Base-by-base conservation (phyloP, 768 basidiomycete genomes). In the Psilocybe azurescens region DNA sequence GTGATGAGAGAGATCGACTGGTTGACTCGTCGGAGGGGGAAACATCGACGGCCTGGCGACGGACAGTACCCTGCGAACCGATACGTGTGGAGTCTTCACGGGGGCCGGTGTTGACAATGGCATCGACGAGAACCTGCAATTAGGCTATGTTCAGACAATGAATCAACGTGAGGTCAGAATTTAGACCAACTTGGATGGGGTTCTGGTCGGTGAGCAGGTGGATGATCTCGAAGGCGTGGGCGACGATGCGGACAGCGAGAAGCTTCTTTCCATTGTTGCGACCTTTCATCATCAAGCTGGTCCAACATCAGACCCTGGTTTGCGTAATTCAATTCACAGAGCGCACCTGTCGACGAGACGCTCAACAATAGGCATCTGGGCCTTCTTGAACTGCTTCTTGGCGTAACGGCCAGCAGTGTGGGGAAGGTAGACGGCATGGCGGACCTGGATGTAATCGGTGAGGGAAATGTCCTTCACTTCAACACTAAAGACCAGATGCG, bases 221-320 rank as follows among this genome's bases (percentile, higher is more conserved):
- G 82, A 99, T 96, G 78, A 99, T 96, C 83, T 99, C 97, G 77
- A 99, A 99, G 38, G 97, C 93, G 79, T 99, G 97, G 62, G 95
- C 93, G 73, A 99, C 97, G 73, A 99, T 99, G 80, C 97, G 95
- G 79, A 99, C 94, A 72, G 97, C 91, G 79, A 99, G 81, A 77
- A 99, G 89, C 83, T 99, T 99, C 86, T 99, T 98, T 75, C 97
- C 97, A 82, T 96, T 99, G 90, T 99, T 99, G 80, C 97, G 95
- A 64, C 97, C 97, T 83, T 99, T 97, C 97, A 99, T 99, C 97
- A 99, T 99, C 77, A 99, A 81, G 78, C 95, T 97, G 69, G 10
- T 53, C 33, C 50, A 36, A 29, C n/a, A 48, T 57, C 32, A 60
- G 49, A 32, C 52, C 48, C 49, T 18, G n/a, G 14, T n/a, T 49